Conservation (phyloP, 371 early-diverging fungal genomes). For the Mortierella sp. region DNA sequence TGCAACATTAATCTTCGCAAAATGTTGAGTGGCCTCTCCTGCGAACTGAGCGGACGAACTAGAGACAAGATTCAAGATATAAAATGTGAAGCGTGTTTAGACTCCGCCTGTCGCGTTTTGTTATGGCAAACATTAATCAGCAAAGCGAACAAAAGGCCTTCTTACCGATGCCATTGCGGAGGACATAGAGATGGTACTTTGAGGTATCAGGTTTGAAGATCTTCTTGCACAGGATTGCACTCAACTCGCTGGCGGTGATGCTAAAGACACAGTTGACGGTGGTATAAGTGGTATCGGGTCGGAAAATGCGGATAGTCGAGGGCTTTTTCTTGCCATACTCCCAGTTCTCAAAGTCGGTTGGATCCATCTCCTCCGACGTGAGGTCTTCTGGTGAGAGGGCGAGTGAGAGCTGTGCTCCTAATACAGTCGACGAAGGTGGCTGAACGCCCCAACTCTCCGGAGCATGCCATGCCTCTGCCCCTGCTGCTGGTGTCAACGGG, state of each 20-base stretch:
- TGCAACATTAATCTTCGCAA: conserved; percentile 78
- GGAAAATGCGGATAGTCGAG: conserved; percentile 71
- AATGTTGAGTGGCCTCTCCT: conserved; percentile 81
- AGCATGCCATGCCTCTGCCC: conserved; percentile 41
- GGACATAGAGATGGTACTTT: conserved; percentile 77
- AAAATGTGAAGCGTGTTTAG: neutral
- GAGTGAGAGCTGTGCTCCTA: conserved; percentile 24
- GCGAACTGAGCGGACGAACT: conserved; percentile 68
- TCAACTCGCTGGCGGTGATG: conserved; percentile 80
- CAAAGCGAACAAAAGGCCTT: neutral
- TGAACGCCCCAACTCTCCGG: conserved; percentile 56
- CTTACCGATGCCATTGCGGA: conserved; percentile 71
- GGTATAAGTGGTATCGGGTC: conserved; percentile 82
- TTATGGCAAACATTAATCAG: neutral
- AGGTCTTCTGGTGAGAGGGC: conserved; percentile 26
- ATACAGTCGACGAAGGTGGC: conserved; percentile 16
- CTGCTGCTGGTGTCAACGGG: conserved; percentile 19
- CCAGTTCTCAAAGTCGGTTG: conserved; percentile 41
- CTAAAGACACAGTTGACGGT: conserved; percentile 77
- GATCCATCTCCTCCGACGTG: conserved; percentile 37
- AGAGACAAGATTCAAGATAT: neutral
- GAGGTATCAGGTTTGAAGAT: conserved; percentile 83
- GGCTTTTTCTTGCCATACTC: conserved; percentile 38
- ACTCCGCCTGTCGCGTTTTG: neutral
- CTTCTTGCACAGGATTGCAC: conserved; percentile 78